Evolutionary conservation across 2,329 filamentous ascomycete species (phyloP).

Genomic region (Cladophialophora psammophila): DNA sequence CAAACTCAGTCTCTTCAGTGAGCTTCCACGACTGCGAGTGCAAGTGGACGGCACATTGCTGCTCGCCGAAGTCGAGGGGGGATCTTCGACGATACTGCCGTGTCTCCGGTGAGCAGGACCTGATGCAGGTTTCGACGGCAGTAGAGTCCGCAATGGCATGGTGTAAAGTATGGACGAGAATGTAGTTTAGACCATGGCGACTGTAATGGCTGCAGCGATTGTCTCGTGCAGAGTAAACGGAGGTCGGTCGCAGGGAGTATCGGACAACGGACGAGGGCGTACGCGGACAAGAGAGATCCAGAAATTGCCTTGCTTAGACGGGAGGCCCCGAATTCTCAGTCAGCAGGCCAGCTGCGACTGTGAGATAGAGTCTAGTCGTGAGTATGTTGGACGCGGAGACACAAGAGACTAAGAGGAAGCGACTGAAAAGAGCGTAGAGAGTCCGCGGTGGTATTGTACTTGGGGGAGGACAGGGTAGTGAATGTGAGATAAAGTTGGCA

Average conservation of each 20-base stretch:
- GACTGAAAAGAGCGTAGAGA: slow-evolving; percentile 4
- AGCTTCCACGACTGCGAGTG: slow-evolving; percentile 31
- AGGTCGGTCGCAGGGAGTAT: background rate
- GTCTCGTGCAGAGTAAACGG: slow-evolving; percentile 12
- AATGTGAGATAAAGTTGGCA: slow-evolving; percentile 20
- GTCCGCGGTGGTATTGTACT: background rate
- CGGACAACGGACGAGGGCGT: slow-evolving; percentile 9
- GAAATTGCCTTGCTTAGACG: slow-evolving; percentile 21
- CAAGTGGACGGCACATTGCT: background rate
- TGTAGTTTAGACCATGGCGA: slow-evolving; percentile 29
- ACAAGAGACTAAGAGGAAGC: slow-evolving; percentile 11
- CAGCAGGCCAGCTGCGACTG: slow-evolving; percentile 32
- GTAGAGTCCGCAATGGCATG: slow-evolving; percentile 35
- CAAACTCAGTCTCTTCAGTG: slow-evolving; percentile 37
- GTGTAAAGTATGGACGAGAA: background rate
- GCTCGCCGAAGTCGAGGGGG: slow-evolving; percentile 14
- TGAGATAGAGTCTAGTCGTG: background rate
- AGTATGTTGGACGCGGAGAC: background rate
- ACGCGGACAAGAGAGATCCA: slow-evolving; percentile 10
- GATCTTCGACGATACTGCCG: slow-evolving; percentile 33
- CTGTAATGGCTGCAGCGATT: slow-evolving; percentile 11
- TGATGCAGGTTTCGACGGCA: slow-evolving; percentile 27
- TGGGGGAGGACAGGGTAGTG: background rate
- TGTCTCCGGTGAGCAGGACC: slow-evolving; percentile 30
- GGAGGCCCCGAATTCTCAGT: slow-evolving; percentile 26